phyloP scores from a whole-genome alignment of 768 basidiomycete species.

The Tulasnella sp. region DNA sequence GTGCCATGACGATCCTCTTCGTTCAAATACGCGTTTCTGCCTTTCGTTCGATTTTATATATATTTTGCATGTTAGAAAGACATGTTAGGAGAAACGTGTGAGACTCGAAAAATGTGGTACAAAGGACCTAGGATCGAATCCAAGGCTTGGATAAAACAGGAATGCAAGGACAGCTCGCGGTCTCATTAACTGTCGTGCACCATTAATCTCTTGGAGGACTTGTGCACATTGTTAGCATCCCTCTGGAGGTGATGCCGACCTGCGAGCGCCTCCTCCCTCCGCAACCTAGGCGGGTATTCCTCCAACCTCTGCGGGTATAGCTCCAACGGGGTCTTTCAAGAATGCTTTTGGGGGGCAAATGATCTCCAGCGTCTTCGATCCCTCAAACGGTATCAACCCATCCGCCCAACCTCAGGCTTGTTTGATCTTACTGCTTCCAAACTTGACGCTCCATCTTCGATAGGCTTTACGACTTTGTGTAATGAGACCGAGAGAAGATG shows the following conservation, averaged over 20 bases:
- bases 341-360: neutral
- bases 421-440: neutral
- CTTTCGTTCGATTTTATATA: neutral
- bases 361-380: neutral
- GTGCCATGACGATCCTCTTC: neutral
- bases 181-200: too few species aligned
- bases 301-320: neutral
- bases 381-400: neutral
- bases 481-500: neutral
- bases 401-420: neutral
- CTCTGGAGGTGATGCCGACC: too few species aligned
- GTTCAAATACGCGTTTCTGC: neutral
- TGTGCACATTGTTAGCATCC: too few species aligned
- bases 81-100: too few species aligned
- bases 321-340: neutral
- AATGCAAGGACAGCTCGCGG: too few species aligned
- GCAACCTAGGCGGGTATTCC: too few species aligned
- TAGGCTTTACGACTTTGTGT: neutral
- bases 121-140: too few species aligned
- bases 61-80: neutral
- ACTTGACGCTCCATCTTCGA: neutral
- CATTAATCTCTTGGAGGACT: too few species aligned
- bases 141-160: too few species aligned
- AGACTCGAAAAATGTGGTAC: too few species aligned
- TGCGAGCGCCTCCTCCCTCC: too few species aligned